Base-by-base conservation (phyloP, 2,329 filamentous ascomycete species). In the Cordyceps cateniannulata region DNA sequence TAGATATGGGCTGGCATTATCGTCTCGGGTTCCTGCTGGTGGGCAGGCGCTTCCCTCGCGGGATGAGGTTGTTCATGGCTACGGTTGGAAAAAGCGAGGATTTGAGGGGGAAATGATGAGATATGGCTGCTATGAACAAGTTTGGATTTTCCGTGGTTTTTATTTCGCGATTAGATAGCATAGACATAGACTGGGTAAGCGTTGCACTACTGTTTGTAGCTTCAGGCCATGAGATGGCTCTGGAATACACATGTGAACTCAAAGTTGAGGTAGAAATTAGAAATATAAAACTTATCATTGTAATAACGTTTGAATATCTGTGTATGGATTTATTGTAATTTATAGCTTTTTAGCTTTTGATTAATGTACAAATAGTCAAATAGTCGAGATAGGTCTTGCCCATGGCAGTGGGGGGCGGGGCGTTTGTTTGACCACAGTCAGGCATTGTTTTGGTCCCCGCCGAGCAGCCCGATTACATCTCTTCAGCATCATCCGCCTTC, bases 171-270 rank as follows among this genome's bases (percentile, higher is more conserved):
- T 57, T 57, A 57, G 54, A 57, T 45, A 50, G 48, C 18, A 57
- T 57, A 57, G 54, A 57, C 54, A 57, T 57, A 57, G 44, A 57
- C 29, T 40, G 45, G 54, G 54, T 7, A 57, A 57, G 54, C 54
- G 44, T 57, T 49, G 27, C 53, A 56, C 44, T 35, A 32, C 42
- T 42, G 10, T 42, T 42, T 42, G 38, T 18, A 32, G 12, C 32
- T 32, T 47, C 2, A 42, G 16, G 27, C 18, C n/a, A 22, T 8
- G 42, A 4, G 24, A 8, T 27, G 20, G 9, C 20, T 12, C 9
- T 12, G 32, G 32, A 3, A 35, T 35, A 14, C 32, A 12, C 10
- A 35, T 35, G 32, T 14, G 10, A 35, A 12, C 14, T 29, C 27
- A 29, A 29, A 29, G 5, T 29, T 35, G 32, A 10, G 32, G 32